A percentile compares a stretch with the other conserved stretches of the same genome.
These are phyloP conservation scores for Phlebopus sp. DNA, from an alignment of 1,284 basidiomycete species.

Conservation along the genomic window DNA sequence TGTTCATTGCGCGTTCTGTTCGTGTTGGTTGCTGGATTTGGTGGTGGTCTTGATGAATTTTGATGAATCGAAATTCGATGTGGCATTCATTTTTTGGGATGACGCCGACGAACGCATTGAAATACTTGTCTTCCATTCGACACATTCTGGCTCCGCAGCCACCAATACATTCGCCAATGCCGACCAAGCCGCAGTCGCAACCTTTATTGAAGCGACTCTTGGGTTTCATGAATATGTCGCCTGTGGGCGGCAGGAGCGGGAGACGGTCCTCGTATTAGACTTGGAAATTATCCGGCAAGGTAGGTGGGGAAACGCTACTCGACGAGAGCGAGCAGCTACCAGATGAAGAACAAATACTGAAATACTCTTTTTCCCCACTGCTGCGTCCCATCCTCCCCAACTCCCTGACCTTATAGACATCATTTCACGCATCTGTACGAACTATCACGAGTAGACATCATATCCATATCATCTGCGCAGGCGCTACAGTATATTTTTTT, in stretches of 20 bases:
- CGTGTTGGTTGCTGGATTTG: conserved; percentile 1
- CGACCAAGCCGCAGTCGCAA: conserved; percentile 27
- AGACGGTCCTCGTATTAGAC: conserved; percentile 27
- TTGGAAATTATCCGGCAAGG: too few relatives aligned
- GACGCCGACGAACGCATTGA: background rate
- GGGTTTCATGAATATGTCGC: conserved; percentile 27
- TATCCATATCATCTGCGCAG: too few relatives aligned
- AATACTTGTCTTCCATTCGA: background rate
- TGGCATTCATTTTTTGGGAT: too few relatives aligned
- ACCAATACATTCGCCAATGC: conserved; percentile 30
- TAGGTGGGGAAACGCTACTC: too few relatives aligned
- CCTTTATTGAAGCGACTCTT: conserved; percentile 31
- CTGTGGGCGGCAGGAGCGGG: conserved; percentile 26
- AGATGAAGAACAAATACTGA: too few relatives aligned
- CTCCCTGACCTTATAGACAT: too few relatives aligned
- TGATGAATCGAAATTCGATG: background rate
- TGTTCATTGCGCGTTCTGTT: conserved; percentile 3
- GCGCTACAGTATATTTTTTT: too few relatives aligned
- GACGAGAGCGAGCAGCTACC: too few relatives aligned
- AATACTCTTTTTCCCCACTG: too few relatives aligned
- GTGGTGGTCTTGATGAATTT: conserved; percentile 7
- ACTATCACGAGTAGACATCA: too few relatives aligned
- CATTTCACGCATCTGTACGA: too few relatives aligned
- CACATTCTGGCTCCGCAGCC: conserved; percentile 13
- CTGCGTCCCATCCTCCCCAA: too few relatives aligned